Evolutionary conservation across 768 basidiomycete species (phyloP), one percentile per base, ranked within the genome.

Genomic region (Lactarius quietus): DNA sequence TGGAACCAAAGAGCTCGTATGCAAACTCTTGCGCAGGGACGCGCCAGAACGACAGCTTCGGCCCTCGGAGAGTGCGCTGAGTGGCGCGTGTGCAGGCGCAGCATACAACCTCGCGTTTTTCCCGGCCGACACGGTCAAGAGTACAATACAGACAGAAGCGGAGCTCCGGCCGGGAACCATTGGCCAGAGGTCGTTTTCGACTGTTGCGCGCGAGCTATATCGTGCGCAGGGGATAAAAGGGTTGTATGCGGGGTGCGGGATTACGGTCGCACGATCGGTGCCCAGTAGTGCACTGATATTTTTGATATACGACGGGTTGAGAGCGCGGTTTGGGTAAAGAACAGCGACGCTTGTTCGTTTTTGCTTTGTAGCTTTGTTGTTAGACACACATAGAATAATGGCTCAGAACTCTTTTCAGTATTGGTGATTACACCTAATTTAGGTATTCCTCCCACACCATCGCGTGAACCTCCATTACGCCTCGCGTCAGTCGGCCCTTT

Each of bases 101-200:
- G 81, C 84, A 54, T 96, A 92, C 77, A 95, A 92, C 68, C 77
- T 95, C 71, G 82, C 92, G n/a, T 80, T 96, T 59, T 98, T 95
- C 81, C 96, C 96, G 0, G 95, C 95, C 5, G 96, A 98, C 76
- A 91, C 92, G 33, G 83, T 98, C 71, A 98, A 98, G 82, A 92
- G 89, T 68, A 84, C 93, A 64, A 92, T 98, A 73, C 96, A 98
- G 80, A 98, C 96, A 0, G 90, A 89, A 74, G 90, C 91, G 60
- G 95, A 97, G 76, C 80, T 96, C 63, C 80, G 90, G 9, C 85
- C 87, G 74, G 80, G 33, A 76, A 77, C 23, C 61, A 60, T 15
- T 61, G 75, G 41, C 70, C 77, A 71, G 84, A 73, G 79, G 89
- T 80, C 73, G 54, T 70, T 76, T 76, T 71, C 81, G 82, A 38